Conservation (phyloP, 164 flowering plant genomes). For the Platanus orientalis region DNA sequence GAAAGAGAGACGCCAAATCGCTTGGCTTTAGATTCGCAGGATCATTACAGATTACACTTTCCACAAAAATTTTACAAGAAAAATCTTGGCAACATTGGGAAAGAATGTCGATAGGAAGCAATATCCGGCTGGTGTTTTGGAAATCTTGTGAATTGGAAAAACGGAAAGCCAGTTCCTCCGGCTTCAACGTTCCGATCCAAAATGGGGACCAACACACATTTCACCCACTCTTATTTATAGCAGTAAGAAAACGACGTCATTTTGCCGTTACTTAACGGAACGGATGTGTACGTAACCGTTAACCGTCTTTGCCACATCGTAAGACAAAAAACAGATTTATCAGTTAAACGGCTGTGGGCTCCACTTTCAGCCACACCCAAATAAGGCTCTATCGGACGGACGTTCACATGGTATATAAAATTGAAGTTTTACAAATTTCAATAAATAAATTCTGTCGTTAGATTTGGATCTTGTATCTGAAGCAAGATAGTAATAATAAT, state of each 20-base stretch:
- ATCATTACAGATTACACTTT: not conserved
- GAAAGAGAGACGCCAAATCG: not conserved
- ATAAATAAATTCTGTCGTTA: too few species aligned
- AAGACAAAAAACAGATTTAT: too few species aligned
- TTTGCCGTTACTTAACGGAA: slow-evolving; percentile 17
- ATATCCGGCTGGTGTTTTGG: slow-evolving; percentile 4
- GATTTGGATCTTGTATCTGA: too few species aligned
- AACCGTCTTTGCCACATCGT: slow-evolving; percentile 1
- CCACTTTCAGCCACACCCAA: too few species aligned
- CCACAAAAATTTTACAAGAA: not conserved
- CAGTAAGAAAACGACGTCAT: slow-evolving; percentile 1
- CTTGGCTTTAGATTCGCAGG: not conserved
- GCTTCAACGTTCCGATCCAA: slow-evolving; percentile 14
- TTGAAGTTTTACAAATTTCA: too few species aligned
- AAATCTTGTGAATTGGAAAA: slow-evolving; percentile 2
- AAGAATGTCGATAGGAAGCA: slow-evolving; percentile 1
- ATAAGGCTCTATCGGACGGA: too few species aligned
- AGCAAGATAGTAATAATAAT: too few species aligned
- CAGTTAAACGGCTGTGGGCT: too few species aligned
- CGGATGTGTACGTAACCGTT: not conserved
- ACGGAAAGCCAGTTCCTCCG: slow-evolving; percentile 12
- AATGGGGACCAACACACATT: not conserved
- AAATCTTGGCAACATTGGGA: not conserved
- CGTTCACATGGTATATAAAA: too few species aligned
- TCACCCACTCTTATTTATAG: slow-evolving; percentile 11